Conservation (phyloP, 1,139 yeast species). For the Komagataea norvegica region DNA sequence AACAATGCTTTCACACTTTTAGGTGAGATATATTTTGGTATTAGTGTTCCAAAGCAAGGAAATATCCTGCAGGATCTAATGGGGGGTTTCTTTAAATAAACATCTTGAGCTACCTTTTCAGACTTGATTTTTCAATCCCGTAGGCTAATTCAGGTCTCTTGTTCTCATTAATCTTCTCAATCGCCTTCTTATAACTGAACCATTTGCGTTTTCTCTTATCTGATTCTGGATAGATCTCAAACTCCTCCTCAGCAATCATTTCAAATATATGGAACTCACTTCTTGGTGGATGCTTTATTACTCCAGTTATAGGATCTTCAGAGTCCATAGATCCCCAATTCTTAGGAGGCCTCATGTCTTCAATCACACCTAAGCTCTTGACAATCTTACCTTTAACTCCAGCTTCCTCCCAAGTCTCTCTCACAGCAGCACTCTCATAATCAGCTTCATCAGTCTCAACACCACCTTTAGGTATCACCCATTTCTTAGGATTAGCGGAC, state of each 20-base stretch:
- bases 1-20: slow-evolving; percentile 45
- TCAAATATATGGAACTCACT: slow-evolving; percentile 85
- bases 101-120: slow-evolving; percentile 2
- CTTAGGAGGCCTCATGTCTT: slow-evolving; percentile 64
- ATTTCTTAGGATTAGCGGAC: slow-evolving; percentile 55
- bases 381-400: slow-evolving; percentile 71
- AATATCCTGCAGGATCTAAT: slow-evolving; percentile 80
- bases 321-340: slow-evolving; percentile 39
- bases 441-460: slow-evolving; percentile 80
- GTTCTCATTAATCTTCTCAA: slow-evolving; percentile 51
- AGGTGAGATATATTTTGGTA: slow-evolving; percentile 55
- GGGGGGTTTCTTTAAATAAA: slow-evolving; percentile 58
- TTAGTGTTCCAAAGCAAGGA: slow-evolving; percentile 49
- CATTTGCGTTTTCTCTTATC: slow-evolving; percentile 59
- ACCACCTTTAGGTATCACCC: slow-evolving; percentile 97
- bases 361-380: slow-evolving; percentile 55
- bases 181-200: slow-evolving; percentile 74
- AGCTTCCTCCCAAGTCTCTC: slow-evolving; percentile 99
- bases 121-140: slow-evolving; percentile 47
- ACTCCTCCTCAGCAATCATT: slow-evolving; percentile 53
- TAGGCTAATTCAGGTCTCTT: slow-evolving; percentile 65
- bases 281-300: slow-evolving; percentile 44
- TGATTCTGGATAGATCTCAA: slow-evolving; percentile 71
- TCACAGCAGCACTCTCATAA: slow-evolving; percentile 43
- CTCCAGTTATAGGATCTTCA: slow-evolving; percentile 24